Evolutionary conservation across 768 basidiomycete genomes (phyloP).

Genomic region (Calocybe gangraenosa): DNA sequence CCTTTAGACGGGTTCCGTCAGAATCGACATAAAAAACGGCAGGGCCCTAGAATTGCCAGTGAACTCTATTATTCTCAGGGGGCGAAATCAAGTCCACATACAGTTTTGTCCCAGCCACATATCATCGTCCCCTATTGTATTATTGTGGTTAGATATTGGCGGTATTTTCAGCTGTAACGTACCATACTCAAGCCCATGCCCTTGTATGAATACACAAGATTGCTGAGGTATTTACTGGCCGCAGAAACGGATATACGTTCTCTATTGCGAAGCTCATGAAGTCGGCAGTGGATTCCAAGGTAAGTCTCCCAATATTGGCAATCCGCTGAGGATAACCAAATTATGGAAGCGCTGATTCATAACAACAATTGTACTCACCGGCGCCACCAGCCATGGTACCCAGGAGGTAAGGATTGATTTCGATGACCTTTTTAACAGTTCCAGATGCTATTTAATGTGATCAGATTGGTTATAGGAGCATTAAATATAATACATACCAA

Average conservation of each 20-base stretch:
- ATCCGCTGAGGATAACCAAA: conserved; percentile 54
- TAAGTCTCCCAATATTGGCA: conserved; percentile 99
- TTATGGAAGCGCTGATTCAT: not conserved
- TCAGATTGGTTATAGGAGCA: not conserved
- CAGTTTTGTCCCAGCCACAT: conserved; percentile 99
- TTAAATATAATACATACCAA: conserved; percentile 54
- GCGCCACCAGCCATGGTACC: conserved; percentile 99
- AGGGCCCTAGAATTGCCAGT: conserved; percentile 58
- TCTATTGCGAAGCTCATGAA: conserved; percentile 93
- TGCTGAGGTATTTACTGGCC: conserved; percentile 95
- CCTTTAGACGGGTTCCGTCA: conserved; percentile 92
- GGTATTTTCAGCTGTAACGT: conserved; percentile 20
- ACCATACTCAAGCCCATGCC: conserved; percentile 99
- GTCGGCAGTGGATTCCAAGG: conserved; percentile 93
- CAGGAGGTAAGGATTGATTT: conserved; percentile 98
- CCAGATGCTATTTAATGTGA: conserved; percentile 65
- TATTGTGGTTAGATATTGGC: not conserved
- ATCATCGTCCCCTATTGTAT: conserved; percentile 91
- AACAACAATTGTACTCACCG: conserved; percentile 44
- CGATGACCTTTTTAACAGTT: conserved; percentile 99
- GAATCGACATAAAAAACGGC: conserved; percentile 97
- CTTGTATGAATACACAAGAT: conserved; percentile 97
- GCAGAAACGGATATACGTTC: conserved; percentile 99
- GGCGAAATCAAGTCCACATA: conserved; percentile 30
- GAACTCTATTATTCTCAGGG: not conserved